Evolutionary conservation across 345 rosid species (phyloP), one percentile per base, ranked within the genome.

Genomic region (Syzygium jambos): DNA sequence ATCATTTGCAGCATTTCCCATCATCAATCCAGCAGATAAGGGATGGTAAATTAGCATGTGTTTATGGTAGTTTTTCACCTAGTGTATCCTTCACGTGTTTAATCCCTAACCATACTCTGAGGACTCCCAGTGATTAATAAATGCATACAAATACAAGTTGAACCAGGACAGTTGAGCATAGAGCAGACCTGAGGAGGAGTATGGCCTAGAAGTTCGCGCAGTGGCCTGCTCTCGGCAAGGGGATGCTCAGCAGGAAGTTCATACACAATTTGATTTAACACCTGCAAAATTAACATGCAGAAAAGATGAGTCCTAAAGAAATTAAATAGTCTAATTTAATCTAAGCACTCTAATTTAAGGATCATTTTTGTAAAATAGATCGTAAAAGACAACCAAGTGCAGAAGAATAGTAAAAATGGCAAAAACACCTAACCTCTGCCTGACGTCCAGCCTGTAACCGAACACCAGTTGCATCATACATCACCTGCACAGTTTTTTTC

Each of bases 241-340:
- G 99, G 99, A 92, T 97, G 99, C 78, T 95, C 99, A 86, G 96
- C 93, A 85, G 99, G 99, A 90, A 97, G 96, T 91, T 95, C 99
- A 63, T 93, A 97, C 16, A 97, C 98, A 89, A 97, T 97, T 94
- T 97, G 99, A 94, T 97, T 97, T 65, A 97, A 90, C 87, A 97
- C 94, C 99, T 97, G 91, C 83, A 54, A 51, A 52, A 83, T 29
- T 59, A 61, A 77, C 88, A 87, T 29, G 25, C 54, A 38, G 73
- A 23, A 52, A 41, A 68, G 52, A 73, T 19, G 61, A 27, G 84
- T 16, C 85, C 78, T 16, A 19, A 65, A n/a, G 49, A 19, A 4
- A 73, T 73, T 73, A 19, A 17, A 34, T 34, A 19, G 8, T 73
- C 25, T 34, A 19, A 73, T 73, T 10, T 19, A 17, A 5, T 73